A percentile compares a stretch with the other conserved stretches of the same genome.
These are phyloP conservation scores for Phialemoniopsis sp. DNA, from an alignment of 2,329 filamentous ascomycete species.

Conservation along the genomic window DNA sequence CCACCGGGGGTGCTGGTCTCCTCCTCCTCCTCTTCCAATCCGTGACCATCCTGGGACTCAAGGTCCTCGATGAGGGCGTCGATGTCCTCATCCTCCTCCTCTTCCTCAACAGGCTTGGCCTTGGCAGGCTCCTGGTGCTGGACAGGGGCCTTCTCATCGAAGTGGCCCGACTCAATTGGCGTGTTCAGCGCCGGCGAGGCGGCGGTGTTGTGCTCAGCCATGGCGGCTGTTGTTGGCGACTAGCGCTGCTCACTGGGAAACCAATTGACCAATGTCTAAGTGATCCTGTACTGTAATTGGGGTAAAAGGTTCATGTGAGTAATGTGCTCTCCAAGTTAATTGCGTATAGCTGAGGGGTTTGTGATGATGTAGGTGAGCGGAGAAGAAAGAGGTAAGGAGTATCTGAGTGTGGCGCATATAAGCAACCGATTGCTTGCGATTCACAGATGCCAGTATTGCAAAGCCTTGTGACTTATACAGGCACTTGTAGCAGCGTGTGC, in stretches of 20 bases:
- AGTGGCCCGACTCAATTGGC: slow-evolving; percentile 60
- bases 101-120: slow-evolving; percentile 48
- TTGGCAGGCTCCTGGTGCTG: slow-evolving; percentile 27
- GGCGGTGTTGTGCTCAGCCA: slow-evolving; percentile 52
- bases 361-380: too few relatives aligned
- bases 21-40: slow-evolving; percentile 54
- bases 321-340: too few relatives aligned
- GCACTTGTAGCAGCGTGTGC: too few relatives aligned
- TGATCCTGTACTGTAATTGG: too few relatives aligned
- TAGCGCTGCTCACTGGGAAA: slow-evolving; percentile 16
- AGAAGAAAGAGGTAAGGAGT: too few relatives aligned
- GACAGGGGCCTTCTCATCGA: slow-evolving; percentile 54
- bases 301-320: too few relatives aligned
- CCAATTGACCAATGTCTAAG: too few relatives aligned
- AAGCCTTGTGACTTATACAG: too few relatives aligned
- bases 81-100: slow-evolving; percentile 79
- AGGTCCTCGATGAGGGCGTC: slow-evolving; percentile 85
- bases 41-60: slow-evolving; percentile 73
- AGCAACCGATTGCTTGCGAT: too few relatives aligned
- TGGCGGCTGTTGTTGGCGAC: slow-evolving; percentile 25
- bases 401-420: too few relatives aligned
- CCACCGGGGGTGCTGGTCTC: slow-evolving; percentile 38
- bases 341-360: too few relatives aligned
- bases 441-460: too few relatives aligned
- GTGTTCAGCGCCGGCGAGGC: slow-evolving; percentile 57